A percentile compares a stretch with the other conserved stretches of the same genome.
Evolutionary conservation across 2,329 filamentous ascomycete species (phyloP).

Genomic region (Penicillium sp.): DNA sequence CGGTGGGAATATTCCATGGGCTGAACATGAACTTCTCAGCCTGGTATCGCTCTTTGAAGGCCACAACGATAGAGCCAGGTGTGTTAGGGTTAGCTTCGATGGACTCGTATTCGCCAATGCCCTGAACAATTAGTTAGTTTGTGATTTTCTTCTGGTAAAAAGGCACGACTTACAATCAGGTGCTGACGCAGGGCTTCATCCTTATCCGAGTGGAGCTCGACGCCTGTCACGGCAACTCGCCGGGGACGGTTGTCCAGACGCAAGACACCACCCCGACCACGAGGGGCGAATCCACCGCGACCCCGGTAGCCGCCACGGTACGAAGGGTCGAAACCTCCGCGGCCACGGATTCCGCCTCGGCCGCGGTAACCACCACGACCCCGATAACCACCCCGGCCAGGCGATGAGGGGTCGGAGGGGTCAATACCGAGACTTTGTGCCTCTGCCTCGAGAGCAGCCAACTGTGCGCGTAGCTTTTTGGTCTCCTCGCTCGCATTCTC

Average conservation of each 20-base stretch:
- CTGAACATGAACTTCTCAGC: slow-evolving; percentile 58
- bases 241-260: slow-evolving; percentile 61
- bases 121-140: slow-evolving; percentile 29
- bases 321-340: slow-evolving; percentile 41
- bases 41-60: slow-evolving; percentile 52
- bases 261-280: slow-evolving; percentile 53
- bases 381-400: slow-evolving; percentile 33
- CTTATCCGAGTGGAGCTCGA: slow-evolving; percentile 48
- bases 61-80: slow-evolving; percentile 42
- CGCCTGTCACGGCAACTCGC: slow-evolving; percentile 53
- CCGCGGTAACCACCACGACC: slow-evolving; percentile 39
- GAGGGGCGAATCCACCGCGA: slow-evolving; percentile 39
- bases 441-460: slow-evolving; percentile 58
- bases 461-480: slow-evolving; percentile 54
- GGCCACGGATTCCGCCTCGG: slow-evolving; percentile 46
- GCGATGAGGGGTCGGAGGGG: slow-evolving; percentile 31
- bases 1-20: slow-evolving; percentile 49
- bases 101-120: slow-evolving; percentile 48
- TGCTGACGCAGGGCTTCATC: slow-evolving; percentile 60
- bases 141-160: neutral
- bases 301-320: slow-evolving; percentile 46
- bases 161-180: slow-evolving; percentile 47
- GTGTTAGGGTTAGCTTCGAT: slow-evolving; percentile 45
- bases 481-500: slow-evolving; percentile 50
- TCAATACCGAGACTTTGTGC: slow-evolving; percentile 56